Conservation (phyloP, 2,329 filamentous ascomycete species). For the Aspergillus sergii region DNA sequence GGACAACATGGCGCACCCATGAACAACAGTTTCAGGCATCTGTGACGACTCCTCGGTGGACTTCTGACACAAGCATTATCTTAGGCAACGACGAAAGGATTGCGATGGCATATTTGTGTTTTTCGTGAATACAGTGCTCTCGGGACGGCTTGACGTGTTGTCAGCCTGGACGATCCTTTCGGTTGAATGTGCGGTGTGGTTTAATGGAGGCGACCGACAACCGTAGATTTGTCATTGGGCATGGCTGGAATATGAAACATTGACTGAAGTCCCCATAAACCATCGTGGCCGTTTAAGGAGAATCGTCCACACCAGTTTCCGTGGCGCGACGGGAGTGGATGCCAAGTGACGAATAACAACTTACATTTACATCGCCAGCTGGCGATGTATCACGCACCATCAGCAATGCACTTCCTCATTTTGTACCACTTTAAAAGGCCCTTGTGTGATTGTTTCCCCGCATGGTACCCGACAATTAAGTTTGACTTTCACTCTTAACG, state of each 20-base stretch:
- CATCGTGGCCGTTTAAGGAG: neutral
- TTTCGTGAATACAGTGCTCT: neutral
- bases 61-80: neutral
- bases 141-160: neutral
- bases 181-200: neutral
- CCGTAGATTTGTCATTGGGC: neutral
- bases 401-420: neutral
- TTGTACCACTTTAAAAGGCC: neutral
- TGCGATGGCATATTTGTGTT: neutral
- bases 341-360: neutral
- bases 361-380: slow-evolving; percentile 3
- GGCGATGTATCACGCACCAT: neutral
- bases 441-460: neutral
- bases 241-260: neutral
- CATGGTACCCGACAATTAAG: neutral
- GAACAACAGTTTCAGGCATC: neutral
- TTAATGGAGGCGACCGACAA: neutral
- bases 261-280: too few species aligned
- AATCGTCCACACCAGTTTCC: neutral
- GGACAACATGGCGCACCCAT: neutral
- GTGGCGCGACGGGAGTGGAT: slow-evolving; percentile 5
- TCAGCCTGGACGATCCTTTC: neutral
- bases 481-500: neutral
- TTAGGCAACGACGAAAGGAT: neutral
- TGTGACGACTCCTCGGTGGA: neutral